These are phyloP conservation scores for Zea luxurians DNA, from an alignment of 176 grass and related monocot genomes.

Conservation along the genomic window DNA sequence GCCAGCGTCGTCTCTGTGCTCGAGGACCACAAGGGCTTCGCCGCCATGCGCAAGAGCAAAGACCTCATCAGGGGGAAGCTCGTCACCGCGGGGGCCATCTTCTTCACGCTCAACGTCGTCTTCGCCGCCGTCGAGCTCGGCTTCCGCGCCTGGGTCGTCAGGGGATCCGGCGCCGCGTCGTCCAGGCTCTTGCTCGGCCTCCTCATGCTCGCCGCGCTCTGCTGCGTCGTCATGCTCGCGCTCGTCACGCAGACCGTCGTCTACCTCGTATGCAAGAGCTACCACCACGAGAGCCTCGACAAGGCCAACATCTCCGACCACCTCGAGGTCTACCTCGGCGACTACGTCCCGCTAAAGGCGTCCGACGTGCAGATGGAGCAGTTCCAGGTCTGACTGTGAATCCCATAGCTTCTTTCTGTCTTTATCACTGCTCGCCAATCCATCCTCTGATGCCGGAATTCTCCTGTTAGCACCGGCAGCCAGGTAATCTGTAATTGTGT, in stretches of 20 bases:
- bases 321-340: constrained; percentile 84
- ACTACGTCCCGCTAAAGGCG: constrained; percentile 81
- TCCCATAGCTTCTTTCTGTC: neutral
- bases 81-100: constrained; percentile 38
- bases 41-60: constrained; percentile 78
- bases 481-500: neutral
- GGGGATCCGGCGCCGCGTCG: constrained; percentile 8
- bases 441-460: neutral
- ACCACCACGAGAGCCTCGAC: constrained; percentile 94
- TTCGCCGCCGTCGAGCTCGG: constrained; percentile 58
- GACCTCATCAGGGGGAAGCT: constrained; percentile 66
- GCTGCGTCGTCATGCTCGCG: constrained; percentile 65
- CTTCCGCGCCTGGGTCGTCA: constrained; percentile 57
- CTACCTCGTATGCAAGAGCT: constrained; percentile 92
- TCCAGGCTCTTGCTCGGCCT: constrained; percentile 31
- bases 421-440: neutral
- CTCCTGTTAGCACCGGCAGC: neutral
- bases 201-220: constrained; percentile 48
- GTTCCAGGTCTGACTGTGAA: constrained; percentile 39
- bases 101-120: constrained; percentile 60
- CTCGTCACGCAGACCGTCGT: constrained; percentile 79
- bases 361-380: constrained; percentile 87
- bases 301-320: constrained; percentile 80
- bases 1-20: constrained; percentile 93
- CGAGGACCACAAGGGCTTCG: constrained; percentile 75